A percentile compares a stretch with the other conserved stretches of the same genome.
Evolutionary conservation across 2,329 filamentous ascomycete species (phyloP).

Genomic region (Periconia sp.): DNA sequence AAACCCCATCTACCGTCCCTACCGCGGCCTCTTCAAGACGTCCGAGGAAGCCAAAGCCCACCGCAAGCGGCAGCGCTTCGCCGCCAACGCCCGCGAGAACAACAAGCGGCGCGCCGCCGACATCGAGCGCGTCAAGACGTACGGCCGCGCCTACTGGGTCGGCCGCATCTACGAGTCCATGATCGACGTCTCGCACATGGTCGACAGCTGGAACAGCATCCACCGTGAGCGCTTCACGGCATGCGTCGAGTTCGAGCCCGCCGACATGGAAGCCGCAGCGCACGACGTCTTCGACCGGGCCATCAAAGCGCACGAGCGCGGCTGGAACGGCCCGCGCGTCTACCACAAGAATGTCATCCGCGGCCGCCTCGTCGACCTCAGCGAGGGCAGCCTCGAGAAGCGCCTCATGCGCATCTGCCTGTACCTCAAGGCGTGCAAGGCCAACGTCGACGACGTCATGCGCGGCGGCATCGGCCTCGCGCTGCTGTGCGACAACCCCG

Average conservation of each 20-base stretch:
- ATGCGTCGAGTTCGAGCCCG: conserved; percentile 9
- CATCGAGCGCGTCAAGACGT: conserved; percentile 24
- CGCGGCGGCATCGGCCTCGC: conserved; percentile 29
- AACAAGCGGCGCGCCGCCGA: conserved; percentile 24
- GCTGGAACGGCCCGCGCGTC: conserved; percentile 23
- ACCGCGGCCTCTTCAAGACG: conserved; percentile 23
- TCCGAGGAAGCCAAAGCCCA: conserved; percentile 21
- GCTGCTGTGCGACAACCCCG: conserved; percentile 33
- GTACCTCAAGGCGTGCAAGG: conserved; percentile 27
- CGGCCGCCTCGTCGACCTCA: conserved; percentile 26
- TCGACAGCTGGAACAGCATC: conserved; percentile 20
- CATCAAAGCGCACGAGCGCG: conserved; percentile 25
- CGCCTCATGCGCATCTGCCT: conserved; percentile 29
- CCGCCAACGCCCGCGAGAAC: no score
- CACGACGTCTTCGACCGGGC: conserved; percentile 37
- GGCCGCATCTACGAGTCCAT: conserved; percentile 37
- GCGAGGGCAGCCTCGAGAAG: conserved; percentile 20
- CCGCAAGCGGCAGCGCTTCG: conserved; percentile 25
- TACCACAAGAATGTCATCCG: conserved; percentile 34
- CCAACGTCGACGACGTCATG: conserved; percentile 32
- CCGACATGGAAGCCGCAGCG: conserved; percentile 35
- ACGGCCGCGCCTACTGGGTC: conserved; percentile 38
- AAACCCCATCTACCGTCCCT: conserved; percentile 20
- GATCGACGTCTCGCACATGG: conserved; percentile 25
- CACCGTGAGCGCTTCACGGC: conserved; percentile 27